These are phyloP conservation scores for Babesia microti DNA, from an alignment of 169 alveolate genomes.

Conservation along the genomic window DNA sequence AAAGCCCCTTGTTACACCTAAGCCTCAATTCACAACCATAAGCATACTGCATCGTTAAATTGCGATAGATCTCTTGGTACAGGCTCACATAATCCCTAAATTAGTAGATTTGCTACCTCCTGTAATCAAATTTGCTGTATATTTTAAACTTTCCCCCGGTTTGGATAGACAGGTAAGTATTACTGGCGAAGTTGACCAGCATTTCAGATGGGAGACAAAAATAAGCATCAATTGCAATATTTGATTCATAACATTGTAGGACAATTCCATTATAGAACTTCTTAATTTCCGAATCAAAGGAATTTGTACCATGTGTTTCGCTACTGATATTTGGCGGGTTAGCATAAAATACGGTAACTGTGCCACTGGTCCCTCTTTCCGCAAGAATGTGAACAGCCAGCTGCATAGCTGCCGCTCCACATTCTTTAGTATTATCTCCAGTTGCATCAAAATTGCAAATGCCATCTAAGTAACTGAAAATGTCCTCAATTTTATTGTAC, in stretches of 20 bases:
- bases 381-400: constrained; percentile 45
- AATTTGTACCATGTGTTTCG: constrained; percentile 10
- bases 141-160: constrained; percentile 21
- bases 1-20: constrained; percentile 36
- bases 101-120: constrained; percentile 37
- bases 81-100: constrained; percentile 8
- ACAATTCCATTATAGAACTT: constrained; percentile 18
- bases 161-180: no score
- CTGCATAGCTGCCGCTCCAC: constrained; percentile 51
- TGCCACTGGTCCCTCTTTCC: constrained; percentile 41
- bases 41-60: constrained; percentile 30
- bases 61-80: constrained; percentile 5
- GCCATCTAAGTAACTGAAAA: constrained; percentile 36
- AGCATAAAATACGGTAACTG: constrained; percentile 49
- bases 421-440: constrained; percentile 31
- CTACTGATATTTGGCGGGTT: constrained; percentile 52
- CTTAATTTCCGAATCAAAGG: constrained; percentile 16
- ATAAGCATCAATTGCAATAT: constrained; percentile 35
- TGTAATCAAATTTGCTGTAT: constrained; percentile 34
- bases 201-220: constrained; percentile 21
- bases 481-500: constrained; percentile 2
- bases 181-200: no score
- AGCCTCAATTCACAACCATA: constrained; percentile 58
- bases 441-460: constrained; percentile 14
- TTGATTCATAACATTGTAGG: constrained; percentile 19